phyloP scores from a whole-genome alignment of 2,329 filamentous ascomycete genomes.

The Paraconiothyrium brasiliense region DNA sequence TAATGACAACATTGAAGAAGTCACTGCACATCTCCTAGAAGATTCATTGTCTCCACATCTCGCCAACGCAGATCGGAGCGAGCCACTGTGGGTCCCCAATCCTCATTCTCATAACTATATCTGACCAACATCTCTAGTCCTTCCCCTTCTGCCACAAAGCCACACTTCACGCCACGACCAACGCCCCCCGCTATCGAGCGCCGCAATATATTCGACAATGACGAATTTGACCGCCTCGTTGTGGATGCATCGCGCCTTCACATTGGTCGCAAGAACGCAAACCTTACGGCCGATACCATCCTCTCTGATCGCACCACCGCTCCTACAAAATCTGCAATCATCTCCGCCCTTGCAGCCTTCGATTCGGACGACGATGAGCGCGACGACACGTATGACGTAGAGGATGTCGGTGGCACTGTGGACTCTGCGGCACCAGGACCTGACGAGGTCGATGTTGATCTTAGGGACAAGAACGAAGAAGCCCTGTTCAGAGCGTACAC shows the following conservation, averaged over 20 bases:
- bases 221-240: slow-evolving; percentile 76
- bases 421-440: slow-evolving; percentile 65
- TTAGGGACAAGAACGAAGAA: slow-evolving; percentile 70
- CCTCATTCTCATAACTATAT: background rate
- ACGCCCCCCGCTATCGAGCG: slow-evolving; percentile 64
- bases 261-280: slow-evolving; percentile 75
- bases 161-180: slow-evolving; percentile 64
- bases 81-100: slow-evolving; percentile 62
- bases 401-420: slow-evolving; percentile 89
- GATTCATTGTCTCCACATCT: slow-evolving; percentile 77
- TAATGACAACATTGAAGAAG: slow-evolving; percentile 76
- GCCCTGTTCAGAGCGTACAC: slow-evolving; percentile 77
- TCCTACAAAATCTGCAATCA: slow-evolving; percentile 83
- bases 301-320: slow-evolving; percentile 71
- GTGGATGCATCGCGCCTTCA: slow-evolving; percentile 75
- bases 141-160: slow-evolving; percentile 25
- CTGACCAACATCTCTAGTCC: slow-evolving; percentile 33
- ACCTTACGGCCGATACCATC: slow-evolving; percentile 75
- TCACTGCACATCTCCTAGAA: slow-evolving; percentile 83
- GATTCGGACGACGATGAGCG: slow-evolving; percentile 95
- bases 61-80: slow-evolving; percentile 68
- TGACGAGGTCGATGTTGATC: slow-evolving; percentile 66
- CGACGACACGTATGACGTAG: slow-evolving; percentile 94
- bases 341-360: slow-evolving; percentile 87
- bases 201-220: slow-evolving; percentile 78